These are phyloP conservation scores for Chlorokybus atmophyticus DNA, from an alignment of 139 green algal genomes.

Conservation along the genomic window DNA sequence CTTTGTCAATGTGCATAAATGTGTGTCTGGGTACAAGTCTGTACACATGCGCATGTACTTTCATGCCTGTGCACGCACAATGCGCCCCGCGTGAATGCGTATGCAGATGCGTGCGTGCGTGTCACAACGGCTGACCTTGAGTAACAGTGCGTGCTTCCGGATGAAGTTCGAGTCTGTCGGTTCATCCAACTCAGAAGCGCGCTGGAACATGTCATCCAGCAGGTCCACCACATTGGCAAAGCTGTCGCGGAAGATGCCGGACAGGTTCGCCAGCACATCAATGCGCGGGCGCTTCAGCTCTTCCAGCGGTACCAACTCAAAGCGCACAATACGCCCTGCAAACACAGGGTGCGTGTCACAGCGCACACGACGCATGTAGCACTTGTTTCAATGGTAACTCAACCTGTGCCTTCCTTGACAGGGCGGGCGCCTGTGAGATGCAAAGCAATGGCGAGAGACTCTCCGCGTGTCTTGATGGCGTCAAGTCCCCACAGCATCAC, in stretches of 20 bases:
- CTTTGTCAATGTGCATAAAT: too few species aligned
- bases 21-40: too few species aligned
- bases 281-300: conserved; percentile 66
- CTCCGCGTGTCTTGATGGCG: conserved; percentile 89
- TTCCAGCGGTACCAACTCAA: conserved; percentile 57
- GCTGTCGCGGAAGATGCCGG: conserved; percentile 84
- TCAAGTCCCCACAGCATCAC: conserved; percentile 97
- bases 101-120: too few species aligned
- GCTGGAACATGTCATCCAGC: conserved; percentile 85
- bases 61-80: too few species aligned
- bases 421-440: conserved; percentile 65
- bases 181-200: conserved; percentile 47
- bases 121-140: conserved; percentile 2
- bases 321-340: conserved; percentile 75
- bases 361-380: too few species aligned
- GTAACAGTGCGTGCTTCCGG: conserved; percentile 63
- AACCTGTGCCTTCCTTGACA: conserved; percentile 37
- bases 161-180: conserved; percentile 76
- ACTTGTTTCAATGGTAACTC: conserved; percentile 2
- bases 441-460: conserved; percentile 60
- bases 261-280: conserved; percentile 92
- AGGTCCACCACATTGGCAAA: conserved; percentile 69
- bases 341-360: too few species aligned
- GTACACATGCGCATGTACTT: too few species aligned
- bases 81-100: too few species aligned